A percentile compares a stretch with the other conserved stretches of the same genome.
Conservation (phyloP, 176 grass and related monocot species). For the Oryza meridionalis region DNA sequence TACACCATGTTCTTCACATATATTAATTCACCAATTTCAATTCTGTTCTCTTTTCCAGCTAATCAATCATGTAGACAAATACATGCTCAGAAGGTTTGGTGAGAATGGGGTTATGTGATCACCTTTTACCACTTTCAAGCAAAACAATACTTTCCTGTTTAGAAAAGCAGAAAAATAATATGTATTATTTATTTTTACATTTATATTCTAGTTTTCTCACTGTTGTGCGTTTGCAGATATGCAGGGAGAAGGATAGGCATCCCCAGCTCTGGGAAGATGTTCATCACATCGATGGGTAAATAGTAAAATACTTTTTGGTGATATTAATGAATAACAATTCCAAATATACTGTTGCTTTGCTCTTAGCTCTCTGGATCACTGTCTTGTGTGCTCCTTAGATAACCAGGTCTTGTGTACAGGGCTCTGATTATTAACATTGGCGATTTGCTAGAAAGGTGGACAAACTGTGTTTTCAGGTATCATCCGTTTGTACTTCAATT, state of each 20-base stretch:
- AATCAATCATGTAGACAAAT: background rate
- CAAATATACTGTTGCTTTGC: background rate
- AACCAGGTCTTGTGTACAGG: conserved; percentile 18
- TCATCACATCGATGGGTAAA: conserved; percentile 73
- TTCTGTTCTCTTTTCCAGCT: background rate
- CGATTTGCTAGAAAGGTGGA: conserved; percentile 87
- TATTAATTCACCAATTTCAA: background rate
- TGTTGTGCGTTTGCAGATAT: conserved; percentile 57
- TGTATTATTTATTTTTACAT: too few species aligned
- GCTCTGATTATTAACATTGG: conserved; percentile 79
- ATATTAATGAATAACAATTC: background rate
- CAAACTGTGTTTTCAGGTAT: conserved; percentile 67
- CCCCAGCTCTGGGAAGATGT: conserved; percentile 89
- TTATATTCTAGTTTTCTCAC: too few species aligned
- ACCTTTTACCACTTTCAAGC: background rate
- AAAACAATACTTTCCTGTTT: background rate
- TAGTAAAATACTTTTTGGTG: conserved; percentile 6
- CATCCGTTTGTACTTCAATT: background rate
- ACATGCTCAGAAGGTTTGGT: background rate
- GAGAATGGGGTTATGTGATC: background rate
- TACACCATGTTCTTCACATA: background rate
- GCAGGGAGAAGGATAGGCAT: conserved; percentile 75
- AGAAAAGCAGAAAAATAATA: background rate
- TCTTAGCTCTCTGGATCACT: background rate
- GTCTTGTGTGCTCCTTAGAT: too few species aligned